Evolutionary conservation across 2,329 filamentous ascomycete species (phyloP).

Genomic region (Aureobasidium sp.): DNA sequence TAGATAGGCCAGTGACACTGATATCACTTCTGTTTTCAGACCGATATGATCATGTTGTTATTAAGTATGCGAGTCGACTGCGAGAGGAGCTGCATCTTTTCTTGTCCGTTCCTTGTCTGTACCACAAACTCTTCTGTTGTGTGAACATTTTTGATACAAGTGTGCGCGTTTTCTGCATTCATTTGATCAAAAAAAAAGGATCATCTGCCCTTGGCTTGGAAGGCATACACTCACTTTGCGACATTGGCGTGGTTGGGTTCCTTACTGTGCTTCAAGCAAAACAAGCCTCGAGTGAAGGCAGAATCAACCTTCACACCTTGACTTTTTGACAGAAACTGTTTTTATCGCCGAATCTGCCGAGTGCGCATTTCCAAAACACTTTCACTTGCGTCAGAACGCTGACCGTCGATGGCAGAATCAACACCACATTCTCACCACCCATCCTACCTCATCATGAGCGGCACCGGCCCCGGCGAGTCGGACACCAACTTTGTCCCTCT

Average conservation of each 20-base stretch:
- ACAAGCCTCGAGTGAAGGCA: background rate
- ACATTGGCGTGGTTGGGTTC: background rate
- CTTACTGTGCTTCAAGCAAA: background rate
- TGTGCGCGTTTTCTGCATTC: background rate
- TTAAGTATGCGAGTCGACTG: conserved; percentile 8
- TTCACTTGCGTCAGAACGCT: background rate
- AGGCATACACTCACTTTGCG: background rate
- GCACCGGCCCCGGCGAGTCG: background rate
- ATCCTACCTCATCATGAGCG: conserved; percentile 9
- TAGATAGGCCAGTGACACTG: background rate
- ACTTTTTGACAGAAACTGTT: too few relatives aligned
- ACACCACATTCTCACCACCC: conserved; percentile 3
- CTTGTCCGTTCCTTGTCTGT: conserved; percentile 1
- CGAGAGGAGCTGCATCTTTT: background rate
- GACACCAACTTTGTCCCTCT: conserved; percentile 25
- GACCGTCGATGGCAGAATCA: background rate
- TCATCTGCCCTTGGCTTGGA: too few relatives aligned
- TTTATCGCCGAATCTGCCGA: too few relatives aligned
- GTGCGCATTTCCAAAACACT: background rate
- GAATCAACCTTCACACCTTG: conserved; percentile 1
- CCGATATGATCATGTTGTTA: background rate
- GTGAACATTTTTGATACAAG: too few relatives aligned
- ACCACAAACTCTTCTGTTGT: background rate
- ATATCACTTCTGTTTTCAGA: background rate
- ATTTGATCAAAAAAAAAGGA: background rate